A percentile compares a stretch with the other conserved stretches of the same genome.
Conservation (phyloP, 2,329 filamentous ascomycete genomes). For the Canariomyces notabilis region DNA sequence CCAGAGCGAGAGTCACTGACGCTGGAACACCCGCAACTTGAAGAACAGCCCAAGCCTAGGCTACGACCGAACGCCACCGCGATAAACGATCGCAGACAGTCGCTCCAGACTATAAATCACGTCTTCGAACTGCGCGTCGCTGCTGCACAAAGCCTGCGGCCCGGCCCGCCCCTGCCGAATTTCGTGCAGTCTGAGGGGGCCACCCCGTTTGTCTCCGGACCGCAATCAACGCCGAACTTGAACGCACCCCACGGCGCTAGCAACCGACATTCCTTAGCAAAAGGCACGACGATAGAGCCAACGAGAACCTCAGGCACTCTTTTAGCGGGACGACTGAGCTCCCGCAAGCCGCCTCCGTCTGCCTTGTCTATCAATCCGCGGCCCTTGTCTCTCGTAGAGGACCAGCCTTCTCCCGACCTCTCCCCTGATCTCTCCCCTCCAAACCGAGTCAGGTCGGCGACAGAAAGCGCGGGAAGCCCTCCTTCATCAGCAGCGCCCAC, state of each 20-base stretch:
- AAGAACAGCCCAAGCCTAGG: slow-evolving; percentile 29
- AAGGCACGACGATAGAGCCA: slow-evolving; percentile 20
- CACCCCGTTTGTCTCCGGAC: slow-evolving; percentile 12
- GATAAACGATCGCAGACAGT: slow-evolving; percentile 48
- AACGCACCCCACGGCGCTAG: slow-evolving; percentile 45
- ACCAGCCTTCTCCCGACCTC: slow-evolving; percentile 45
- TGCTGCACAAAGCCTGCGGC: slow-evolving; percentile 23
- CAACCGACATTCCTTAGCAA: slow-evolving; percentile 41
- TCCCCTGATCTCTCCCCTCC: slow-evolving; percentile 29
- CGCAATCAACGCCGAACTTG: slow-evolving; percentile 44
- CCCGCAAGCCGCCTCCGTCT: slow-evolving; percentile 40
- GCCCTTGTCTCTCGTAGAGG: slow-evolving; percentile 50
- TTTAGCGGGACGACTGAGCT: slow-evolving; percentile 12
- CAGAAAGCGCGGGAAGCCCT: slow-evolving; percentile 8
- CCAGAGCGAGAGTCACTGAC: slow-evolving; percentile 32
- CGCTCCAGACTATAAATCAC: slow-evolving; percentile 43
- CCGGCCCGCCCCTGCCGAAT: slow-evolving; percentile 26
- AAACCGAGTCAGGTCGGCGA: slow-evolving; percentile 10
- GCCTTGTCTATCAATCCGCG: slow-evolving; percentile 42
- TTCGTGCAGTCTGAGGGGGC: slow-evolving; percentile 14
- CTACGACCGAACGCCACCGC: slow-evolving; percentile 49
- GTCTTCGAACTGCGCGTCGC: slow-evolving; percentile 38
- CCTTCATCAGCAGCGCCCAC: slow-evolving; percentile 18
- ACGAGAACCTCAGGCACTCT: slow-evolving; percentile 6
- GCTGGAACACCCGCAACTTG: slow-evolving; percentile 20